Conservation (phyloP, 331 rosid genomes). For the Acacia concinna region DNA sequence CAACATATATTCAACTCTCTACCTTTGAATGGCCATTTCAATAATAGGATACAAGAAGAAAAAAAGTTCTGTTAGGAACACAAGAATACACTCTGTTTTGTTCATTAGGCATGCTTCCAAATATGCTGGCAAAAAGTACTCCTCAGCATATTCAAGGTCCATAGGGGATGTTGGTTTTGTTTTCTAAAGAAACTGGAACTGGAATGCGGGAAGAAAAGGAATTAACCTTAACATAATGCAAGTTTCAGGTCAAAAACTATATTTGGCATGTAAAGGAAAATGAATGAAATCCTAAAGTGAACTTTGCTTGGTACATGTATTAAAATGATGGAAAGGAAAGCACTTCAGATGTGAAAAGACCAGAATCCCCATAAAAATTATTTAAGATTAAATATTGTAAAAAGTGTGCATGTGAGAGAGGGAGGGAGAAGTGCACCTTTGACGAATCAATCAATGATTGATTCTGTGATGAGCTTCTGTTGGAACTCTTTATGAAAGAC, state of each 20-base stretch:
- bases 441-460: conserved; percentile 43
- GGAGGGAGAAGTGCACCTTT: conserved; percentile 46
- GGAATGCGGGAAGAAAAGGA: not conserved
- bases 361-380: not conserved
- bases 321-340: not conserved
- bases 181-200: not conserved
- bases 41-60: not conserved
- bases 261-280: not conserved
- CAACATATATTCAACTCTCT: not conserved
- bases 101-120: conserved; percentile 1
- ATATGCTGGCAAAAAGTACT: not conserved
- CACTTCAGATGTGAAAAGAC: not conserved
- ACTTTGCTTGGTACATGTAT: not conserved
- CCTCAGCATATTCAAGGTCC: not conserved
- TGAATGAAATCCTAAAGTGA: not conserved
- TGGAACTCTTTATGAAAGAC: conserved; percentile 35
- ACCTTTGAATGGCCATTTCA: not conserved
- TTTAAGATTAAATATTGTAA: no score
- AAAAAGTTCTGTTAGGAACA: not conserved
- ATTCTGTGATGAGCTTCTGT: conserved; percentile 44
- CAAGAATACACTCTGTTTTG: not conserved
- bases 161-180: not conserved
- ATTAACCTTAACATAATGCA: not conserved
- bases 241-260: not conserved
- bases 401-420: not conserved